Percentiles rank a stretch among this genome's conserved stretches.
phyloP scores from a whole-genome alignment of 192 early-diverging fungal species.

The Bifiguratus adelaidae region DNA sequence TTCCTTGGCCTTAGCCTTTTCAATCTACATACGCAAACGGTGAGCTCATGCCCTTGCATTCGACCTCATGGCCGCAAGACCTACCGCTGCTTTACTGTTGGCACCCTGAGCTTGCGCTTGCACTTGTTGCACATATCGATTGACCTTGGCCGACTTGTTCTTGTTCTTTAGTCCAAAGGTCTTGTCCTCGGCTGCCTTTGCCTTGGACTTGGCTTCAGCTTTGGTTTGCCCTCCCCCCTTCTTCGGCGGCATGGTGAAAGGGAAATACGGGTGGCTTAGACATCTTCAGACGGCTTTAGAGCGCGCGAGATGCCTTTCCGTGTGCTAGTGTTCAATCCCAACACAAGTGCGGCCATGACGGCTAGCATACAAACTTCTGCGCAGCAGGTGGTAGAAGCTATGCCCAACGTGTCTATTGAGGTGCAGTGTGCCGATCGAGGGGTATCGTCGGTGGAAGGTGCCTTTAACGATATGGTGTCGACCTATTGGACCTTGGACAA shows the following conservation, averaged over 20 bases:
- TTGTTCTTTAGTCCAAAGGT: slow-evolving; percentile 99
- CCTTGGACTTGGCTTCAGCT: slow-evolving; percentile 53
- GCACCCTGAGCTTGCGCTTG: slow-evolving; percentile 65
- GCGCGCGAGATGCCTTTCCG: too few relatives aligned
- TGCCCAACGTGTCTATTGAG: neutral
- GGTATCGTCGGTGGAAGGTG: slow-evolving; percentile 9
- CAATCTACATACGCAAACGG: slow-evolving; percentile 28
- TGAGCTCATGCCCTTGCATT: neutral
- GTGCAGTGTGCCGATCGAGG: slow-evolving; percentile 4
- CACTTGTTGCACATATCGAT: slow-evolving; percentile 85
- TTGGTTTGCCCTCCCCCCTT: slow-evolving; percentile 37
- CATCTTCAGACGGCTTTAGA: too few relatives aligned
- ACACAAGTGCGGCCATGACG: slow-evolving; percentile 9
- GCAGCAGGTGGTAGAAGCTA: neutral
- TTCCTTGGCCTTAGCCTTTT: slow-evolving; percentile 54
- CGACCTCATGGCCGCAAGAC: neutral
- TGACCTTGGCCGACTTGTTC: slow-evolving; percentile 90
- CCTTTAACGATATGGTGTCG: slow-evolving; percentile 7
- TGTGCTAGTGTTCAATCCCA: slow-evolving; percentile 9
- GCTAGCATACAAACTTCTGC: neutral
- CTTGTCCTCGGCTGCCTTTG: slow-evolving; percentile 88
- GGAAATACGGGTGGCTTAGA: too few relatives aligned
- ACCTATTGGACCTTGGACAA: slow-evolving; percentile 11
- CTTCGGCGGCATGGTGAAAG: slow-evolving; percentile 81
- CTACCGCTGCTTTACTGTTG: slow-evolving; percentile 37